A percentile compares a stretch with the other conserved stretches of the same genome.
Conservation (phyloP, 78 protist genomes). For the Dictyostelium discoideum region DNA sequence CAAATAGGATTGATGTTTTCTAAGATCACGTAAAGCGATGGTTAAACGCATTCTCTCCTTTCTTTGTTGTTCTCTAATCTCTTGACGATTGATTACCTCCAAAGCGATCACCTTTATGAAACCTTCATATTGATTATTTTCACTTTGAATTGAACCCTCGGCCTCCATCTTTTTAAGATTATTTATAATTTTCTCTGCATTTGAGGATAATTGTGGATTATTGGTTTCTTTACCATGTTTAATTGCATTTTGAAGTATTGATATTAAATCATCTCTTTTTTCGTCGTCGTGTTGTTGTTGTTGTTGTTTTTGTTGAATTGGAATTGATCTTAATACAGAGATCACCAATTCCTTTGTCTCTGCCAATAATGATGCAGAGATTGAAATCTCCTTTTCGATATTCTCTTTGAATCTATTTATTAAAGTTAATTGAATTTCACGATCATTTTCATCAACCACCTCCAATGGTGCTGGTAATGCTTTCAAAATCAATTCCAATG, state of each 20-base stretch:
- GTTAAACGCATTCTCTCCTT: constrained; percentile 80
- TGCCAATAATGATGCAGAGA: constrained; percentile 49
- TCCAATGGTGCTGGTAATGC: constrained; percentile 65
- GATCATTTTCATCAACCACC: constrained; percentile 62
- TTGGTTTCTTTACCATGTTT: constrained; percentile 12
- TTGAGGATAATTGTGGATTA: constrained; percentile 1
- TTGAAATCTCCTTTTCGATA: constrained; percentile 56
- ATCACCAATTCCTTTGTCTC: constrained; percentile 80
- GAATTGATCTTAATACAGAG: constrained; percentile 46
- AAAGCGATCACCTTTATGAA: constrained; percentile 65
- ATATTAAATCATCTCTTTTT: constrained; percentile 25
- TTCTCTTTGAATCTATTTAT: constrained; percentile 74
- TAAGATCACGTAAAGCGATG: constrained; percentile 53
- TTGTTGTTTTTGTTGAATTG: constrained; percentile 24
- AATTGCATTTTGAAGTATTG: constrained; percentile 43
- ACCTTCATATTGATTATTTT: constrained; percentile 31
- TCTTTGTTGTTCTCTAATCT: constrained; percentile 83
- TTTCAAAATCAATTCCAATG: constrained; percentile 64
- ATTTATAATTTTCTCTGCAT: constrained; percentile 35
- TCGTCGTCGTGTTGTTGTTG: background rate
- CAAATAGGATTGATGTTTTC: constrained; percentile 74
- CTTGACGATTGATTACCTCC: constrained; percentile 80
- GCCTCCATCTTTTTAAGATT: constrained; percentile 75
- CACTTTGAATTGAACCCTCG: constrained; percentile 27
- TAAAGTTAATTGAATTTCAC: constrained; percentile 76